Evolutionary conservation across 192 early-diverging fungal species (phyloP).

Genomic region (Glomus cerebriforme): DNA sequence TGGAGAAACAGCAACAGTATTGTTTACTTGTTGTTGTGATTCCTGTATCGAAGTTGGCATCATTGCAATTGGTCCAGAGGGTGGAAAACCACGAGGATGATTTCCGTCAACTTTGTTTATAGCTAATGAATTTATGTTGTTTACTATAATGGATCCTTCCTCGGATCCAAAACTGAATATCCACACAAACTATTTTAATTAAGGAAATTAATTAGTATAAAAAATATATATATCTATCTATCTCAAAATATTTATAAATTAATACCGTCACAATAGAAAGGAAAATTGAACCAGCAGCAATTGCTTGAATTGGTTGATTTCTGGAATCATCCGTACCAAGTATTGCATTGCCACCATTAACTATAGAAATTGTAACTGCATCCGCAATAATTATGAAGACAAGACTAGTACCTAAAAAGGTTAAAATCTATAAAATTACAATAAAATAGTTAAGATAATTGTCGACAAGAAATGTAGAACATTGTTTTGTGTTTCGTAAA

Average conservation of each 20-base stretch:
- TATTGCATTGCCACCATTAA: not conserved
- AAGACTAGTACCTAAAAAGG: constrained; percentile 34
- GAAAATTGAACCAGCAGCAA: constrained; percentile 41
- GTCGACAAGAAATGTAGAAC: not conserved
- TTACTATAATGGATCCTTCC: not conserved
- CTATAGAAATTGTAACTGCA: no score
- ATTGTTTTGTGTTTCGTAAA: not conserved
- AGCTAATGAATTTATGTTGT: not conserved
- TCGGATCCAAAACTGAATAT: constrained; percentile 14
- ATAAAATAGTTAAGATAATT: constrained; percentile 19
- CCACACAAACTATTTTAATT: constrained; percentile 21
- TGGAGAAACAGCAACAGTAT: constrained; percentile 47
- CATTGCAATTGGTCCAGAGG: constrained; percentile 38
- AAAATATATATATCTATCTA: constrained; percentile 2
- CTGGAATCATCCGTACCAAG: not conserved
- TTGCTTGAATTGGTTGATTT: constrained; percentile 29
- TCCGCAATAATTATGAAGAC: constrained; percentile 11
- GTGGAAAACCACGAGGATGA: constrained; percentile 43
- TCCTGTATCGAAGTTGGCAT: not conserved
- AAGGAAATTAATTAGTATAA: not conserved
- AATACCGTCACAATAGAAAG: constrained; percentile 42
- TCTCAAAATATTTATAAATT: constrained; percentile 9
- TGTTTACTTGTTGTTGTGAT: constrained; percentile 32
- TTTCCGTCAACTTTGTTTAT: not conserved
- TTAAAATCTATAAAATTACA: constrained; percentile 35